phyloP scores from a whole-genome alignment of 345 rosid species.

The Euphorbia pulcherrima region DNA sequence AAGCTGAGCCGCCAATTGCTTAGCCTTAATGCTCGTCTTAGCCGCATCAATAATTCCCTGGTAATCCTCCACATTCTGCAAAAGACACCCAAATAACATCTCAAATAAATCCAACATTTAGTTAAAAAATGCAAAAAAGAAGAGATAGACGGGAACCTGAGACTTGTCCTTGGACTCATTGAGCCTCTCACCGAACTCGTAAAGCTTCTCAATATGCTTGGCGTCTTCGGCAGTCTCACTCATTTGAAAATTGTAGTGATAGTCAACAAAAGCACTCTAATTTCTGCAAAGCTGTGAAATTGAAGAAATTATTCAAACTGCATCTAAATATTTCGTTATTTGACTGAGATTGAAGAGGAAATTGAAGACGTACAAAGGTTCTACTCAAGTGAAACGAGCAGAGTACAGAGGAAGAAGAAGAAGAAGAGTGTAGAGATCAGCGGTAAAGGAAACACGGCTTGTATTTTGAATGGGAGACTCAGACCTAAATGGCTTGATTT shows the following conservation, averaged over 20 bases:
- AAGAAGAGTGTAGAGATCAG: neutral
- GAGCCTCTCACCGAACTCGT: conserved; percentile 93
- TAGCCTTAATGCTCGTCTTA: conserved; percentile 72
- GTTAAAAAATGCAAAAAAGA: conserved; percentile 18
- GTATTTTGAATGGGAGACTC: neutral
- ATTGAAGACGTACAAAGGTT: neutral
- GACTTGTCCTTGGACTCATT: conserved; percentile 93
- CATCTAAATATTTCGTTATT: neutral
- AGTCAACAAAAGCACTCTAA: neutral
- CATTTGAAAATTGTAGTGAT: conserved; percentile 33
- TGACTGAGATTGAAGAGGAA: neutral
- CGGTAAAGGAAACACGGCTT: neutral
- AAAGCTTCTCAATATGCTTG: conserved; percentile 84
- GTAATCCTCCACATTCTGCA: conserved; percentile 75
- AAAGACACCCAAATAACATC: neutral
- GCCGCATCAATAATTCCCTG: conserved; percentile 80
- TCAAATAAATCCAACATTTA: neutral
- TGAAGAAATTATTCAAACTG: neutral
- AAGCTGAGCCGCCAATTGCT: conserved; percentile 94
- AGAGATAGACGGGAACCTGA: conserved; percentile 42
- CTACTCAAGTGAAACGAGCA: neutral
- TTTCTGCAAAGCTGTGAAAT: conserved; percentile 10
- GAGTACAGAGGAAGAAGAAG: neutral
- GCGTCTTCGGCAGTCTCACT: conserved; percentile 63
- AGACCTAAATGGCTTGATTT: neutral